A percentile compares a stretch with the other conserved stretches of the same genome.
phyloP scores from a whole-genome alignment of 2,329 filamentous ascomycete species.

The Sphaerulina musiva region DNA sequence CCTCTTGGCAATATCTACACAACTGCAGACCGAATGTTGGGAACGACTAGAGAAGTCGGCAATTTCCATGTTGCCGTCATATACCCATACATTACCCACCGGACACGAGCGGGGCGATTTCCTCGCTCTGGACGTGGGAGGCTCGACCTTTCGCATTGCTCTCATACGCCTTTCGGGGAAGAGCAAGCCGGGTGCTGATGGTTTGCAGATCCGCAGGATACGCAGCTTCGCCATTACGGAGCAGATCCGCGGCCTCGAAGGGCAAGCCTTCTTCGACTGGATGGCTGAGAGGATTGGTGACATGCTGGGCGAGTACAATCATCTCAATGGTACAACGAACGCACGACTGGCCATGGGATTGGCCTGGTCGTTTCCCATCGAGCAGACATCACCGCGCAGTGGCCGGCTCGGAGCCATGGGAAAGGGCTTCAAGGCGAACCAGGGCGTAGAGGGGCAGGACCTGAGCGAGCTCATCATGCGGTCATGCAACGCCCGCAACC shows the following conservation, averaged over 20 bases:
- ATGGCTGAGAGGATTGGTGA: conserved; percentile 55
- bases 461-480: conserved; percentile 53
- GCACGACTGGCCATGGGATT: conserved; percentile 52
- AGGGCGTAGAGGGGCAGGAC: conserved; percentile 54
- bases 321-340: conserved; percentile 29
- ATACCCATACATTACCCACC: conserved; percentile 55
- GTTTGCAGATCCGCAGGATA: conserved; percentile 52
- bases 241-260: conserved; percentile 48
- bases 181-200: conserved; percentile 25
- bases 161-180: conserved; percentile 50
- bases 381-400: conserved; percentile 55
- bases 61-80: conserved; percentile 60
- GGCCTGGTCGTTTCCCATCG: conserved; percentile 61
- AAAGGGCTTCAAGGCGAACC: conserved; percentile 57
- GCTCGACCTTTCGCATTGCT: conserved; percentile 60
- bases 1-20: conserved; percentile 41
- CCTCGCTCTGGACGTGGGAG: conserved; percentile 58
- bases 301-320: conserved; percentile 44
- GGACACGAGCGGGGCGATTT: conserved; percentile 55
- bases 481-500: conserved; percentile 48
- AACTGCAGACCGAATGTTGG: conserved; percentile 47
- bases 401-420: conserved; percentile 57
- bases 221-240: conserved; percentile 52
- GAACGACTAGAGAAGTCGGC: conserved; percentile 50
- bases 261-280: conserved; percentile 59